These are phyloP conservation scores for Aureobasidium sp. DNA, from an alignment of 2,329 filamentous ascomycete species.

Conservation along the genomic window DNA sequence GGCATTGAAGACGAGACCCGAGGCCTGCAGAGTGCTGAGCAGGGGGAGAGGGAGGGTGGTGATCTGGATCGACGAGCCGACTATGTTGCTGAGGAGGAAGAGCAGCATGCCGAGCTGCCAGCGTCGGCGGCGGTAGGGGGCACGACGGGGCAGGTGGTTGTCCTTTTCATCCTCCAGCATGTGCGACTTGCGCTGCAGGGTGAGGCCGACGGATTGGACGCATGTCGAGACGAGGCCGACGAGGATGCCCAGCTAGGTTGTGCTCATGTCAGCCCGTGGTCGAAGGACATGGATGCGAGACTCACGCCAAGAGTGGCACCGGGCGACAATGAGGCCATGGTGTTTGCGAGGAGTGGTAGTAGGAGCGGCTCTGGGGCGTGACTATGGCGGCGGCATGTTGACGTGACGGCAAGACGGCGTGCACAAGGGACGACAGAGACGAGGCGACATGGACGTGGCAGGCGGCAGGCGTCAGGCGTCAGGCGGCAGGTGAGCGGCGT, in stretches of 20 bases:
- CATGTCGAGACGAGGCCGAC: slow-evolving; percentile 91
- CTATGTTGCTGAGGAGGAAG: slow-evolving; percentile 89
- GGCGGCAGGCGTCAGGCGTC: too few relatives aligned
- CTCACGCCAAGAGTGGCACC: slow-evolving; percentile 19
- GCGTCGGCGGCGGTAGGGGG: slow-evolving; percentile 80
- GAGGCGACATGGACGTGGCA: not conserved
- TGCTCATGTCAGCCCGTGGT: not conserved
- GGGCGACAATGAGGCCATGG: slow-evolving; percentile 20
- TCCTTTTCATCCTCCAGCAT: slow-evolving; percentile 94
- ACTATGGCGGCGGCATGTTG: not conserved
- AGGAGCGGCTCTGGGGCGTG: not conserved
- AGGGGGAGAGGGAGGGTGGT: slow-evolving; percentile 91
- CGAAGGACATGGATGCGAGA: not conserved
- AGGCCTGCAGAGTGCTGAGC: slow-evolving; percentile 89
- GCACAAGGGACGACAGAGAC: not conserved
- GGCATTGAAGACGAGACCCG: slow-evolving; percentile 95
- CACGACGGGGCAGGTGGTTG: slow-evolving; percentile 67
- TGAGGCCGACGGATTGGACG: slow-evolving; percentile 89
- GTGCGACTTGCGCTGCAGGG: slow-evolving; percentile 95
- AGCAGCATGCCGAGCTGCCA: slow-evolving; percentile 97
- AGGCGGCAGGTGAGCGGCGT: too few relatives aligned
- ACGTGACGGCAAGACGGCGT: not conserved
- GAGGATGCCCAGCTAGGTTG: slow-evolving; percentile 63
- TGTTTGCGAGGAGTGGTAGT: not conserved
- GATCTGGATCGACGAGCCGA: slow-evolving; percentile 95